These are phyloP conservation scores for Macaranga tanarius DNA, from an alignment of 441 rosid species.

Conservation along the genomic window DNA sequence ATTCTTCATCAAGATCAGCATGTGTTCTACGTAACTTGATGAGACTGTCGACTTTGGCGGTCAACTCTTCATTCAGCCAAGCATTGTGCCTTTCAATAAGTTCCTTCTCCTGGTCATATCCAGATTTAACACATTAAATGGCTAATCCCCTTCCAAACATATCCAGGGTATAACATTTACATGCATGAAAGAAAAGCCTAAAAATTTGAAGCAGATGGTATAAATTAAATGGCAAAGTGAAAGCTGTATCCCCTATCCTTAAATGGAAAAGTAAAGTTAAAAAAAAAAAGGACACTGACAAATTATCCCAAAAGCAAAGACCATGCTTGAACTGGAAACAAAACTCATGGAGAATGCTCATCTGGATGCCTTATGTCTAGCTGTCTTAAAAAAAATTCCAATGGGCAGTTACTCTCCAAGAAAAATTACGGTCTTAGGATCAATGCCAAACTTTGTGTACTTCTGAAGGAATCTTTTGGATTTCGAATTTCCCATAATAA, in stretches of 20 bases:
- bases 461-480: background rate
- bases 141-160: background rate
- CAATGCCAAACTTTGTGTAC: background rate
- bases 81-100: slow-evolving; percentile 81
- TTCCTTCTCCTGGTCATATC: slow-evolving; percentile 76
- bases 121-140: slow-evolving; percentile 18
- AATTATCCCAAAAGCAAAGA: background rate
- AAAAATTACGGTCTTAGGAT: background rate
- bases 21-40: slow-evolving; percentile 61
- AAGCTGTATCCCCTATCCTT: background rate
- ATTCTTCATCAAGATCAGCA: slow-evolving; percentile 70
- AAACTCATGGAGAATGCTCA: background rate
- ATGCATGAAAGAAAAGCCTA: background rate
- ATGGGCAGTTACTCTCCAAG: background rate
- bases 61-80: slow-evolving; percentile 92
- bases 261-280: background rate
- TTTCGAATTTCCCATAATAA: background rate
- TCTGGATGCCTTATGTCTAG: background rate
- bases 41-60: slow-evolving; percentile 66
- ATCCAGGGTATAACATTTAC: background rate
- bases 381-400: background rate
- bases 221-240: background rate
- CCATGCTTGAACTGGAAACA: background rate
- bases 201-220: background rate
- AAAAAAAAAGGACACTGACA: background rate